Conservation (phyloP, 129 eudicot genomes). For the Apium graveolens region DNA sequence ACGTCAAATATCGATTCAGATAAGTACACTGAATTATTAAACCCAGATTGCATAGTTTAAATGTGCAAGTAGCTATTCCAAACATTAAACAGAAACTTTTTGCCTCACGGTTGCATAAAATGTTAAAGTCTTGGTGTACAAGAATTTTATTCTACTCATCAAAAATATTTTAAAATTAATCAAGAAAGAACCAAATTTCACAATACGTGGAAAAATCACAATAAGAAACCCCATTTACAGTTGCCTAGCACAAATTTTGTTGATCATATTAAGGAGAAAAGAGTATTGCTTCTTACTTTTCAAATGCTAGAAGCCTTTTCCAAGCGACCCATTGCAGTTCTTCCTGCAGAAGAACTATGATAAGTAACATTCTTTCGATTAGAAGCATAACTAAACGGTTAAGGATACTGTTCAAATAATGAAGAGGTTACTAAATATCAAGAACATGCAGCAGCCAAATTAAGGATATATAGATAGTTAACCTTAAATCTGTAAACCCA, state of each 20-base stretch:
- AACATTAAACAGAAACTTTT: neutral
- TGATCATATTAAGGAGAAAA: neutral
- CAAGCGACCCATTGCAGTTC: constrained; percentile 94
- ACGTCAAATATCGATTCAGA: neutral
- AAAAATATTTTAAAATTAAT: neutral
- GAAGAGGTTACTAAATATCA: neutral
- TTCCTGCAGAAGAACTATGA: constrained; percentile 47
- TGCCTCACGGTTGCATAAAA: neutral
- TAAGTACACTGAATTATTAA: neutral
- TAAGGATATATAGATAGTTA: neutral
- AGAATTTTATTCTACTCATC: neutral
- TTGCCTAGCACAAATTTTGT: neutral
- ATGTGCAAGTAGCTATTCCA: neutral
- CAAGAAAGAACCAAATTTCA: neutral
- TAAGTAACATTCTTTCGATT: constrained; percentile 7
- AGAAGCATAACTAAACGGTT: neutral
- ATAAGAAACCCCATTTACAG: neutral
- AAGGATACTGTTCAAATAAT: neutral
- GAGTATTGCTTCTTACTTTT: constrained; percentile 54
- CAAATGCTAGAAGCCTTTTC: constrained; percentile 78
- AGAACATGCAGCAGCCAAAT: neutral
- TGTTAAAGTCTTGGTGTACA: neutral
- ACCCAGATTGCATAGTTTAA: neutral
- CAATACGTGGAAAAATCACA: neutral
- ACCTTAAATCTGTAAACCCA: neutral